phyloP scores from a whole-genome alignment of 768 basidiomycete genomes.

The Hygrocybe coccinea region DNA sequence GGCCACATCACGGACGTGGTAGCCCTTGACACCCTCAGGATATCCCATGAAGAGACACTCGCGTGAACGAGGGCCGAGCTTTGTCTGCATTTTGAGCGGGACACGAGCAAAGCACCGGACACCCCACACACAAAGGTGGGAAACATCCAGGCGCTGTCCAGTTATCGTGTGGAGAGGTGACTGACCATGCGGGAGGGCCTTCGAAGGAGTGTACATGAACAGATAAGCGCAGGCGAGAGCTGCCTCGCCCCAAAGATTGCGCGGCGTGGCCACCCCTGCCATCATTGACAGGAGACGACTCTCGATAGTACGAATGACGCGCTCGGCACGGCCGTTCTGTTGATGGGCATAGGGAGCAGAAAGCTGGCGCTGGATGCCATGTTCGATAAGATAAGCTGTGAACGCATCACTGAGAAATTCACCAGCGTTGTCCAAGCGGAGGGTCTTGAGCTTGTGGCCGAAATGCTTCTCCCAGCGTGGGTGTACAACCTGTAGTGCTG shows the following conservation, averaged over 20 bases:
- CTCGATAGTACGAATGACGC: conserved; percentile 25
- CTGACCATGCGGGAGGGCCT: conserved; percentile 15
- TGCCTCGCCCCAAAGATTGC: conserved; percentile 22
- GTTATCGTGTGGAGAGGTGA: conserved; percentile 20
- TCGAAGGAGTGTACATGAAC: conserved; percentile 21
- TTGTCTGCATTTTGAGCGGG: conserved; percentile 23
- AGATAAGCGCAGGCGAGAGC: conserved; percentile 18
- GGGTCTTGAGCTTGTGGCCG: neutral
- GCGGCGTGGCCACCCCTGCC: conserved; percentile 15
- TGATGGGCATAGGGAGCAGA: conserved; percentile 29
- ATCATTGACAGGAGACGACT: conserved; percentile 21
- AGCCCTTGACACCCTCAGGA: conserved; percentile 24
- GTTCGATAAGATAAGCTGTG: conserved; percentile 1
- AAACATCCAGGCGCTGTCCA: conserved; percentile 23
- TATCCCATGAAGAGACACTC: conserved; percentile 25
- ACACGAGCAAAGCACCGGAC: conserved; percentile 30
- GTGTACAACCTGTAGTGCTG: neutral
- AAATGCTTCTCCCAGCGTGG: conserved; percentile 1
- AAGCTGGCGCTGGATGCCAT: conserved; percentile 21
- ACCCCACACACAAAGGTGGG: conserved; percentile 27
- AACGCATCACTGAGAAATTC: conserved; percentile 1
- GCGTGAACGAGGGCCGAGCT: conserved; percentile 18
- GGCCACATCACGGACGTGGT: conserved; percentile 14
- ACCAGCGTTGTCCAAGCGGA: conserved; percentile 5
- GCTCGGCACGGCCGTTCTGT: conserved; percentile 31